Conservation (phyloP, 345 rosid species). For the Ailanthus altissimus region DNA sequence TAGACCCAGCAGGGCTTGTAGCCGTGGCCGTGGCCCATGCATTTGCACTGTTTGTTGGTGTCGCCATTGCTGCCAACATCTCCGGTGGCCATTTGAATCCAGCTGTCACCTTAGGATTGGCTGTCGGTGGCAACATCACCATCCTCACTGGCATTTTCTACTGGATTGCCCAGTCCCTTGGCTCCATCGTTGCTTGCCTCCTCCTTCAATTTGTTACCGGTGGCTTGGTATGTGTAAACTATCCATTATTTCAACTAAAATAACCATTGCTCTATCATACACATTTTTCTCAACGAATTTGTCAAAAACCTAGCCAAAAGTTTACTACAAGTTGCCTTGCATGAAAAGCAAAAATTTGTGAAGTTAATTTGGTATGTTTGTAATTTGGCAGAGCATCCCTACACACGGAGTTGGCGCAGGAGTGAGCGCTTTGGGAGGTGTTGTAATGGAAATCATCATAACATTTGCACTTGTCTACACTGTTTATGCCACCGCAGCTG, state of each 20-base stretch:
- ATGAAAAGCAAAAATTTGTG: too few species aligned
- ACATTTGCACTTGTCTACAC: slow-evolving; percentile 85
- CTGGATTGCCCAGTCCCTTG: slow-evolving; percentile 84
- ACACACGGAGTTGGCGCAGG: slow-evolving; percentile 76
- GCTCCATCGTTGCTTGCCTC: slow-evolving; percentile 81
- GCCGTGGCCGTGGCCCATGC: slow-evolving; percentile 87
- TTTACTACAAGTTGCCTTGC: too few species aligned
- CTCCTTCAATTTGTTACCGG: slow-evolving; percentile 70
- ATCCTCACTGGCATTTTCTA: slow-evolving; percentile 76
- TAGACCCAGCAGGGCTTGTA: slow-evolving; percentile 83
- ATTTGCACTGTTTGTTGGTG: slow-evolving; percentile 75
- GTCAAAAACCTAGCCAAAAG: too few species aligned
- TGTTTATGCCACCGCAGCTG: slow-evolving; percentile 83
- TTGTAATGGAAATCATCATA: slow-evolving; percentile 75
- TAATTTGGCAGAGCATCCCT: slow-evolving; percentile 60
- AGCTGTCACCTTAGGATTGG: slow-evolving; percentile 85
- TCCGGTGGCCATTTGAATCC: slow-evolving; percentile 93
- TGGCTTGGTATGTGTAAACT: slow-evolving; percentile 36
- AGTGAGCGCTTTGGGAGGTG: slow-evolving; percentile 52
- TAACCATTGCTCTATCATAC: not conserved
- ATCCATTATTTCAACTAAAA: not conserved
- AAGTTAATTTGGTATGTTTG: not conserved
- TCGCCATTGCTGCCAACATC: slow-evolving; percentile 78
- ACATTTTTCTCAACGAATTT: not conserved
- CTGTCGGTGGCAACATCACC: slow-evolving; percentile 82